Conservation (phyloP, 805 yeast species). For the Sugiyamaella valdiviana region DNA sequence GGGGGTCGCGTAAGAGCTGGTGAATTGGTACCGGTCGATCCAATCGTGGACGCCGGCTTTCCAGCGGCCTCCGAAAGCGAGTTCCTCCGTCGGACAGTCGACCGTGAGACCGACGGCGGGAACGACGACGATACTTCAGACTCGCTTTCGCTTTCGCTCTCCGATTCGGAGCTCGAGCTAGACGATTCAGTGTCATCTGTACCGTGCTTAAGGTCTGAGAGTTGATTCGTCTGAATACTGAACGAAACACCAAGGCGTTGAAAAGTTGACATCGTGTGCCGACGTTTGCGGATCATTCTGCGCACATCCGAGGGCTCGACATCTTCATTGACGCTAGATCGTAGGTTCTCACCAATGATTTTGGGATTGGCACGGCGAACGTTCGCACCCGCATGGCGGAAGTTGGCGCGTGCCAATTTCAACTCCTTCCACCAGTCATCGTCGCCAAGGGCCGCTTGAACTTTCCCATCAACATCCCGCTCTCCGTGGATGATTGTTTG, state of each 20-base stretch:
- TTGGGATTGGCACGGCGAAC: constrained; percentile 1
- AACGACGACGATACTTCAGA: constrained; percentile 11
- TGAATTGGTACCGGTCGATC: background rate
- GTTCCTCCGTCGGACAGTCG: background rate
- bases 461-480: constrained; percentile 37
- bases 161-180: constrained; percentile 19
- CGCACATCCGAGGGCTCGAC: constrained; percentile 13
- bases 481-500: constrained; percentile 72
- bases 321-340: background rate
- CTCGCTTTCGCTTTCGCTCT: constrained; percentile 20
- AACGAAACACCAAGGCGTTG: constrained; percentile 75
- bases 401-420: constrained; percentile 46
- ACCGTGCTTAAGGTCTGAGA: constrained; percentile 26
- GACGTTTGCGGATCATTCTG: constrained; percentile 20
- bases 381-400: background rate
- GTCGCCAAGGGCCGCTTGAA: constrained; percentile 46
- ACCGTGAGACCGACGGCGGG: background rate
- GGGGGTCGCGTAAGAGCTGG: constrained; percentile 9
- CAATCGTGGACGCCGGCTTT: background rate
- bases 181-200: constrained; percentile 20
- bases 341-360: constrained; percentile 10
- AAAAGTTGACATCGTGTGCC: constrained; percentile 48
- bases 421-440: constrained; percentile 86
- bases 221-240: constrained; percentile 61
- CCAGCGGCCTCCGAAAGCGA: background rate